phyloP scores from a whole-genome alignment of 2,329 filamentous ascomycete genomes.

The Amylocarpus encephaloides region DNA sequence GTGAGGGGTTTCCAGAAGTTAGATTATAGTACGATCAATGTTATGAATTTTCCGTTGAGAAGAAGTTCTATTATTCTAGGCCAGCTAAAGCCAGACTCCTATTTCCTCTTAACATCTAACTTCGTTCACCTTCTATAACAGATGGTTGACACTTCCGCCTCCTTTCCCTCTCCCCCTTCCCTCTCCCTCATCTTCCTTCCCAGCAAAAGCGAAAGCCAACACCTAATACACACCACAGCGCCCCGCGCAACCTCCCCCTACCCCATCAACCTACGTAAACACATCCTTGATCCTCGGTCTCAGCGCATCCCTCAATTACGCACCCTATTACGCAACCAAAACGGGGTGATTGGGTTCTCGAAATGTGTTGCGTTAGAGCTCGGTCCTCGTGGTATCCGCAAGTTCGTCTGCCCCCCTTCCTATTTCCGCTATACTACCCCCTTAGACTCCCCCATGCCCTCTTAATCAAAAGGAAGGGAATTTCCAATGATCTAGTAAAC shows the following conservation, averaged over 20 bases:
- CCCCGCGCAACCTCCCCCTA: slow-evolving; percentile 38
- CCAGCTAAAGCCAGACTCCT: no score
- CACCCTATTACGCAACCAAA: slow-evolving; percentile 34
- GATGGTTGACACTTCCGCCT: no score
- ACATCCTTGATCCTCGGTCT: slow-evolving; percentile 34
- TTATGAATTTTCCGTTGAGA: no score
- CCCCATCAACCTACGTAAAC: slow-evolving; percentile 35
- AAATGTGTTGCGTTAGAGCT: slow-evolving; percentile 34
- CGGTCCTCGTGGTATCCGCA: slow-evolving; percentile 32
- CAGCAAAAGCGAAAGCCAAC: background rate
- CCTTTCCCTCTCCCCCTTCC: background rate
- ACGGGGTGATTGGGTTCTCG: slow-evolving; percentile 35
- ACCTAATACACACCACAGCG: slow-evolving; percentile 32
- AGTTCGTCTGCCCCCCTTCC: background rate
- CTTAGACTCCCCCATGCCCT: no score
- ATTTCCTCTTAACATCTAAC: no score
- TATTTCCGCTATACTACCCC: background rate
- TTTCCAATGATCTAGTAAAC: background rate
- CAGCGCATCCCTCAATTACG: slow-evolving; percentile 17
- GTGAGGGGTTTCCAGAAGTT: slow-evolving; percentile 25
- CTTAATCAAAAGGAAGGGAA: background rate
- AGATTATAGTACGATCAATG: slow-evolving; percentile 23
- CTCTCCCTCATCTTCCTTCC: background rate
- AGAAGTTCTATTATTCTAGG: no score
- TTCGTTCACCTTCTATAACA: no score